Evolutionary conservation across 352 stramenopile species (phyloP), one percentile per base, ranked within the genome.

Genomic region (Phytophthora megakarya): DNA sequence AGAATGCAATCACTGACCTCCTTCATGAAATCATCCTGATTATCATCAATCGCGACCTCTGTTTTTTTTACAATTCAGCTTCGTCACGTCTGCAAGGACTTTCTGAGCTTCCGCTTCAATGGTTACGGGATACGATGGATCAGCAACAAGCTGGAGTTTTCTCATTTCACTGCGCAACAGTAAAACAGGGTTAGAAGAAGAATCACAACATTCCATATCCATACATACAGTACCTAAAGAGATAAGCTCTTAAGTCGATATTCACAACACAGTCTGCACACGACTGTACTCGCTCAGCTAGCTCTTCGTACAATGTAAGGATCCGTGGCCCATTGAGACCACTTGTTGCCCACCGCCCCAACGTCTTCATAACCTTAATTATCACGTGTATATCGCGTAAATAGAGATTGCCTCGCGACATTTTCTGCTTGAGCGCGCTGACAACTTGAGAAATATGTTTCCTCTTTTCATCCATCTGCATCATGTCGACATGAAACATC

Each of bases 361-460:
- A 44, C 5, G 13, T 49, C 50, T 43, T 56, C 25, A 64, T 12
- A 37, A 25, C 35, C 42, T 50, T 56, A 13, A 5, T 32, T 13
- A 63, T 16, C 5, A 30, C 23, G n/a, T 54, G 42, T 7, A 40
- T 25, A 22, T 15, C 21, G 26, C 26, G 9, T 32, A 10, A 10
- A 23, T 9, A 15, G 38, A 12, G n/a, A 15, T 56, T 1, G n/a
- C n/a, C n/a, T 43, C 18, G 25, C 2, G 38, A 42, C 45, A 56
- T 56, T 33, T 38, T 15, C 12, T 50, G 35, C 15, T 48, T 56
- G 6, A 64, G n/a, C 4, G 35, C 8, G 13, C 9, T 32, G 23
- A 57, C 3, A 13, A 65, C 56, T 33, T 65, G 16, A 11, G 7
- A 12, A n/a, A 42, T 32, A n/a, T 65, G 45, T 15, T 45, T 57